A percentile compares a stretch with the other conserved stretches of the same genome.
Conservation (phyloP, 257 asterid species). For the Prunella vulgaris region DNA sequence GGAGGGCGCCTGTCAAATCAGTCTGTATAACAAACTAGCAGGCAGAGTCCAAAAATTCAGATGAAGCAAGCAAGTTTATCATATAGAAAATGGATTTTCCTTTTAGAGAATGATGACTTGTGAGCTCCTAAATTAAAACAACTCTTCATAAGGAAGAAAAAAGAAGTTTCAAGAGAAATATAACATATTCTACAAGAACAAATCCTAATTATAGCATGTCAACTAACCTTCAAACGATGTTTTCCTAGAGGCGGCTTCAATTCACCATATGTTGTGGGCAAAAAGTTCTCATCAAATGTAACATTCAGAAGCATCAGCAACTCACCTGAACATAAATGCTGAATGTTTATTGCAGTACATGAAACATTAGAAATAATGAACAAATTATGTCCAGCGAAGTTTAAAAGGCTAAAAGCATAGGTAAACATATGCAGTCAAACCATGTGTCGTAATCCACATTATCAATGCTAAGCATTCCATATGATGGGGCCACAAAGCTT, state of each 20-base stretch:
- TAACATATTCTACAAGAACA: background rate
- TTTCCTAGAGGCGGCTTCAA: constrained; percentile 96
- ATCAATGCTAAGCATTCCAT: background rate
- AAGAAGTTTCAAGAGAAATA: background rate
- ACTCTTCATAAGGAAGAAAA: background rate
- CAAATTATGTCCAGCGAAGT: background rate
- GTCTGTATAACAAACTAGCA: background rate
- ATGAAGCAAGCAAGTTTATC: background rate
- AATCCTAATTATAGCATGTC: background rate
- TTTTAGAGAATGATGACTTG: background rate
- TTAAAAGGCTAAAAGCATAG: background rate
- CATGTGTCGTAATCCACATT: background rate
- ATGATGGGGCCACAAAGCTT: background rate
- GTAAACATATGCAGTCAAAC: background rate
- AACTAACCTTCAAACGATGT: constrained; percentile 85
- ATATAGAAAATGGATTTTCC: background rate
- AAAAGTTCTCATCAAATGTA: constrained; percentile 66
- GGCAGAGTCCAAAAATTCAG: background rate
- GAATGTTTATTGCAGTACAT: constrained; percentile 8
- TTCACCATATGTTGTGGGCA: constrained; percentile 90
- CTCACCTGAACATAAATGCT: constrained; percentile 49
- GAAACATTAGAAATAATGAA: background rate
- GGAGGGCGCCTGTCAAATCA: too few species aligned
- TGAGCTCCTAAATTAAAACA: constrained; percentile 1
- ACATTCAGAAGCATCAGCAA: constrained; percentile 66